Evolutionary conservation across 2,329 filamentous ascomycete genomes (phyloP).

Genomic region (Xylaria arbuscula): DNA sequence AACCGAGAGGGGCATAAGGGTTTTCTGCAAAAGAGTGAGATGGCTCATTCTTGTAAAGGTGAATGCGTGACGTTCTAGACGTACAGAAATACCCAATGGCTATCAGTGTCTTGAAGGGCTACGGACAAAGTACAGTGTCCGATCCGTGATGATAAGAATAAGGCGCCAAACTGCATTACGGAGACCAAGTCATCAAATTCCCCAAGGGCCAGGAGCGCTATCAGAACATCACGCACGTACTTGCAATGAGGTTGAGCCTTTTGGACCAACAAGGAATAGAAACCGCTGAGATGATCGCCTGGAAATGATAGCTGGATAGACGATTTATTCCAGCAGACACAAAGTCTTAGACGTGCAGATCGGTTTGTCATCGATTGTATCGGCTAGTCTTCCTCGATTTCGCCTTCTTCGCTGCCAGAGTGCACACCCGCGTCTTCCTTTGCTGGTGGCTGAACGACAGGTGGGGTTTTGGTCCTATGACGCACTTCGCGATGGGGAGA

Average conservation of each 20-base stretch:
- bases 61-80: constrained; percentile 33
- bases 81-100: constrained; percentile 30
- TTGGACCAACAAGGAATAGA: constrained; percentile 11
- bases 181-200: constrained; percentile 45
- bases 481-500: constrained; percentile 68
- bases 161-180: constrained; percentile 40
- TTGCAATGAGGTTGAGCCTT: constrained; percentile 35
- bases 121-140: constrained; percentile 13
- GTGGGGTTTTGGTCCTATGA: constrained; percentile 68
- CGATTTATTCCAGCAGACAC: constrained; percentile 10
- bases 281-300: constrained; percentile 15
- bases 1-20: constrained; percentile 17
- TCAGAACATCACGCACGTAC: constrained; percentile 45
- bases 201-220: constrained; percentile 43
- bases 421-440: constrained; percentile 73
- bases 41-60: constrained; percentile 33
- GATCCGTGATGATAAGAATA: constrained; percentile 10
- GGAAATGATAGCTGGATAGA: constrained; percentile 1
- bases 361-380: constrained; percentile 19
- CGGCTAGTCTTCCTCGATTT: constrained; percentile 85
- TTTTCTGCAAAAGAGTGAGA: constrained; percentile 40
- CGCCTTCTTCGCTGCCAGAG: constrained; percentile 95
- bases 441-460: constrained; percentile 50
- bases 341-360: constrained; percentile 28
- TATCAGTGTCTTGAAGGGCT: constrained; percentile 10